Evolutionary conservation across 202 grass and related monocot species (phyloP).

Genomic region (Hordeum pubiflorum): DNA sequence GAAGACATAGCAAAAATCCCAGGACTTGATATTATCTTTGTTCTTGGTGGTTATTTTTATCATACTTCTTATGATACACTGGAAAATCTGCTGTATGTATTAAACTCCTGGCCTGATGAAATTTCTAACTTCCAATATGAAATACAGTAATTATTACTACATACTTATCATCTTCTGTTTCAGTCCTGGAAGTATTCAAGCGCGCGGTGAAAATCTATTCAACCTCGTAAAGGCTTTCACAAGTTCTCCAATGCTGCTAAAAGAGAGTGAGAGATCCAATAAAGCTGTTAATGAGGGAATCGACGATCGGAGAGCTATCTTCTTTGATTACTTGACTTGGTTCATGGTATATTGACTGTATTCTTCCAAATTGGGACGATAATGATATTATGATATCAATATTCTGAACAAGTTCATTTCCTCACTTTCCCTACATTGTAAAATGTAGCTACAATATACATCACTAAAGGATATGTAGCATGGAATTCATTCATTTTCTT

Average conservation of each 20-base stretch:
- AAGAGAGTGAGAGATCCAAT: conserved; percentile 36
- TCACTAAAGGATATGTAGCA: not conserved
- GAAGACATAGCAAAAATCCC: conserved; percentile 88
- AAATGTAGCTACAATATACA: conserved; percentile 7
- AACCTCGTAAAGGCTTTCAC: conserved; percentile 73
- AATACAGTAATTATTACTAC: conserved; percentile 15
- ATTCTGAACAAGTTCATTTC: not conserved
- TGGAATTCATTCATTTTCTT: conserved; percentile 21
- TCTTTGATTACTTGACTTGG: conserved; percentile 96
- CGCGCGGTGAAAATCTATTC: conserved; percentile 94
- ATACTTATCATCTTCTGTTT: conserved; percentile 24
- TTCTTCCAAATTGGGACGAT: conserved; percentile 25
- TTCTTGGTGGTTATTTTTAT: conserved; percentile 98
- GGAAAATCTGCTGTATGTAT: conserved; percentile 78
- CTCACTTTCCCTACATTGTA: not conserved
- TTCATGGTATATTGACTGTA: conserved; percentile 71
- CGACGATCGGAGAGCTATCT: conserved; percentile 53
- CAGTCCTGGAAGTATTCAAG: conserved; percentile 99
- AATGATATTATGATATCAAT: not conserved
- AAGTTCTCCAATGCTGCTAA: conserved; percentile 62
- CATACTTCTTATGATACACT: conserved; percentile 94
- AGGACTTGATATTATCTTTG: conserved; percentile 99
- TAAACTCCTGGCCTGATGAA: conserved; percentile 21
- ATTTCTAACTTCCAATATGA: conserved; percentile 6
- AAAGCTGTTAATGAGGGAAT: conserved; percentile 29